These are phyloP conservation scores for Pyrus betulifolia DNA, from an alignment of 306 rosid species.

Conservation along the genomic window DNA sequence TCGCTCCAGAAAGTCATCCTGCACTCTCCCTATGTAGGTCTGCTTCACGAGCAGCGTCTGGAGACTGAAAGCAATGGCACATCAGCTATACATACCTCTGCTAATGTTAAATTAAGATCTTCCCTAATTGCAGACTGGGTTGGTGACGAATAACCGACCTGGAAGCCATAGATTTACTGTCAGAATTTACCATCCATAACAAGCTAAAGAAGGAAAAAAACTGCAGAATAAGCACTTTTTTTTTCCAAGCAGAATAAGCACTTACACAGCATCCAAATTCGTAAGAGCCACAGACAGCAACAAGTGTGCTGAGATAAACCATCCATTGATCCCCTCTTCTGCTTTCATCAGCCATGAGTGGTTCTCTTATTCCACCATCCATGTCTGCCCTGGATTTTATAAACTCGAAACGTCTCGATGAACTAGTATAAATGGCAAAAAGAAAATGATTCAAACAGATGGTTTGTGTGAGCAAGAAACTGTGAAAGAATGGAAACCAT, in stretches of 20 bases:
- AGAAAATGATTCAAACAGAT: neutral
- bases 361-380: conserved; percentile 37
- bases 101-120: neutral
- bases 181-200: no score
- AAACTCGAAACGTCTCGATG: neutral
- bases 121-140: neutral
- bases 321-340: conserved; percentile 58
- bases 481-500: neutral
- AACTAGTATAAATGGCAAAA: neutral
- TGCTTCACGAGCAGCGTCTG: no score
- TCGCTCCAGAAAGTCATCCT: no score
- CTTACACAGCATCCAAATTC: conserved; percentile 79
- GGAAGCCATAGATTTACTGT: no score
- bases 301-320: conserved; percentile 61
- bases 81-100: no score
- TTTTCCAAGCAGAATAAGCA: neutral
- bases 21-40: no score
- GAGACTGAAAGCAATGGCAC: no score
- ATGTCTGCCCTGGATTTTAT: conserved; percentile 16
- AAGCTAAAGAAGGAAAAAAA: no score
- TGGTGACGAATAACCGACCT: neutral
- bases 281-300: conserved; percentile 82
- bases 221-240: no score
- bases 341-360: conserved; percentile 34
- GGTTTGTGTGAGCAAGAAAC: neutral